Percentiles rank a stretch among this genome's conserved stretches.
These are phyloP conservation scores for Leccinum variabile DNA, from an alignment of 1,284 basidiomycete species.

Conservation along the genomic window DNA sequence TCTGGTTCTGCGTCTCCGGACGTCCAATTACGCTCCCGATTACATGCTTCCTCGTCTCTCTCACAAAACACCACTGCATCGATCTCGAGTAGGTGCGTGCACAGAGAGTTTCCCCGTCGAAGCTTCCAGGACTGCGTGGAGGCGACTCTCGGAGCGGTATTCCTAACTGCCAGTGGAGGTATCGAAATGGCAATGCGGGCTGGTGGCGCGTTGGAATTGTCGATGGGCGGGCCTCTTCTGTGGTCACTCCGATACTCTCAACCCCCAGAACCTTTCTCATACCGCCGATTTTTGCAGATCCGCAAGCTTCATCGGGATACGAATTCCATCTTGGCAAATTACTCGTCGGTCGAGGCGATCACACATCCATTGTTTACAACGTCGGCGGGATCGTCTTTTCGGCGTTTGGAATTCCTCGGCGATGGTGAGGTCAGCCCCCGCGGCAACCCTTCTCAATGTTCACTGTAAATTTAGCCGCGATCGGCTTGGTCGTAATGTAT, in stretches of 20 bases:
- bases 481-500: conserved; percentile 71
- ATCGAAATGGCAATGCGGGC: conserved; percentile 66
- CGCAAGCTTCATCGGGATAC: conserved; percentile 71
- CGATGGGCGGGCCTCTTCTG: conserved; percentile 65
- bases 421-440: conserved; percentile 56
- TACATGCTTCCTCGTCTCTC: no score
- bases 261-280: conserved; percentile 35
- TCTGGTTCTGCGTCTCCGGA: no score
- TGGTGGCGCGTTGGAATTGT: conserved; percentile 63
- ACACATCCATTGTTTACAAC: conserved; percentile 76
- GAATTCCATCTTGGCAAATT: conserved; percentile 61
- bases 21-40: no score
- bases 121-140: conserved; percentile 35
- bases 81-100: conserved; percentile 7
- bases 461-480: conserved; percentile 51
- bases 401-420: conserved; percentile 83
- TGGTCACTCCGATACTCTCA: conserved; percentile 57
- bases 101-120: conserved; percentile 54
- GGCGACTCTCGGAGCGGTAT: no score
- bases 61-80: no score
- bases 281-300: conserved; percentile 48
- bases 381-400: conserved; percentile 64
- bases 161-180: no score
- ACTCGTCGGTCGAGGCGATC: conserved; percentile 63
- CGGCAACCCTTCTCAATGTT: conserved; percentile 8